Evolutionary conservation across 805 yeast species (phyloP), one percentile per base, ranked within the genome.

Genomic region (Hanseniaspora vineae): DNA sequence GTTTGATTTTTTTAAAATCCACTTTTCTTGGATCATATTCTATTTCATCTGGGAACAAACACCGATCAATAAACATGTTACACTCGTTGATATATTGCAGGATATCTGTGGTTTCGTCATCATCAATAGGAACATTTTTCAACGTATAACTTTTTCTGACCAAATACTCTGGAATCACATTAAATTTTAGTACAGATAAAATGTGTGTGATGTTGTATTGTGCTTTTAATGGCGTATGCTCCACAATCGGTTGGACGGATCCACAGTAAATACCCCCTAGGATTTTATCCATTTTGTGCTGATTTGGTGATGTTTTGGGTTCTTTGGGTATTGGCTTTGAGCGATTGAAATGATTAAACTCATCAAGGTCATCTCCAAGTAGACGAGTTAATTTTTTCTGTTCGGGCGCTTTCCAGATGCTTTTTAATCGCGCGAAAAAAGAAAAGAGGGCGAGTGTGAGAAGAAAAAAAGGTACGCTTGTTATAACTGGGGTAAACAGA

Each of bases 201-300:
- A 92, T 76, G 58, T 83, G 86, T 0, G 86, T 74, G 42, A 92
- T 80, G 10, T 76, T 73, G 54, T 72, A 65, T 19, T 75, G 69
- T 19, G 68, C 67, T 31, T 63, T 65, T 42, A 85, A 63, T 42
- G 82, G 78, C 13, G 70, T 63, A 40, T 66, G 72, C 2, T 76
- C 71, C 14, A 73, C 66, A 19, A 88, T 65, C 0, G 95, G 84
- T 45, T 75, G 76, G 18, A 81, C 67, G 0, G 92, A 77, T 4
- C 96, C 88, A 14, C 90, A 63, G 64, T 79, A 84, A 1, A 90
- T 72, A 9, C 81, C 80, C 23, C 94, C 95, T n/a, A 85, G 63
- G n/a, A 88, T 73, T 56, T 94, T 70, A 48, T 76, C 70, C 50
- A 48, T 48, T 42, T 3, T 20, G 17, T 23, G 29, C 15, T 11